Evolutionary conservation across 2,329 filamentous ascomycete genomes (phyloP).

Genomic region (Aspergillus candidus): DNA sequence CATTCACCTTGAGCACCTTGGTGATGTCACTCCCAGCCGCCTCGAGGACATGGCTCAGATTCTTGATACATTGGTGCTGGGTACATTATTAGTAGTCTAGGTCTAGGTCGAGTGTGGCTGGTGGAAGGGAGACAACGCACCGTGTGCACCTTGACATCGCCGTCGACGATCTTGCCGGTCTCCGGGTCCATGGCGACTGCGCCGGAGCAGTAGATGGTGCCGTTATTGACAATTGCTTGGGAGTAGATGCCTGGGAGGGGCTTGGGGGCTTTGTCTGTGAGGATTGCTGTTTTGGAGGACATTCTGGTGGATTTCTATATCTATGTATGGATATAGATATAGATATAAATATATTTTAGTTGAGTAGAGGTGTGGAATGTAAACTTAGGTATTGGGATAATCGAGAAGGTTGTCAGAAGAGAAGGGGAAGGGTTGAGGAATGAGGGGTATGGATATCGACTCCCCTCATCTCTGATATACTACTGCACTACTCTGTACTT

Average conservation of each 20-base stretch:
- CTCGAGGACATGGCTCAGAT: slow-evolving; percentile 54
- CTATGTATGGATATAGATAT: neutral
- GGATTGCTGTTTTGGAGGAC: slow-evolving; percentile 36
- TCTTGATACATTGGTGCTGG: slow-evolving; percentile 52
- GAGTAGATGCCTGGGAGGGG: slow-evolving; percentile 52
- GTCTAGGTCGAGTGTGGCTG: neutral
- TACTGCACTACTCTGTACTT: too few relatives aligned
- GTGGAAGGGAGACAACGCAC: slow-evolving; percentile 27
- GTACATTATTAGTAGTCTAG: slow-evolving; percentile 3
- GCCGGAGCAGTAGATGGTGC: slow-evolving; percentile 66
- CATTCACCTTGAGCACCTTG: slow-evolving; percentile 61
- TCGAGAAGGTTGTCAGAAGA: too few relatives aligned
- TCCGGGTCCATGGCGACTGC: slow-evolving; percentile 53
- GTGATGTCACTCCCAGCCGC: slow-evolving; percentile 54
- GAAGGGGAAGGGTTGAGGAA: too few relatives aligned
- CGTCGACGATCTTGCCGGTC: slow-evolving; percentile 51
- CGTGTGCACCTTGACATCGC: slow-evolving; percentile 50
- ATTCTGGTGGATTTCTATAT: slow-evolving; percentile 16
- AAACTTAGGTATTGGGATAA: too few relatives aligned
- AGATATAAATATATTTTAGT: neutral
- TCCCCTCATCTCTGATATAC: too few relatives aligned
- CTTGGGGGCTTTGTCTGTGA: slow-evolving; percentile 46
- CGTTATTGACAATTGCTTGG: slow-evolving; percentile 57
- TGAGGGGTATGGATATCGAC: too few relatives aligned
- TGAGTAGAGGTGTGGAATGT: neutral